Base-by-base conservation (phyloP, 2,329 filamentous ascomycete species). In the Pyrenophora graminea region DNA sequence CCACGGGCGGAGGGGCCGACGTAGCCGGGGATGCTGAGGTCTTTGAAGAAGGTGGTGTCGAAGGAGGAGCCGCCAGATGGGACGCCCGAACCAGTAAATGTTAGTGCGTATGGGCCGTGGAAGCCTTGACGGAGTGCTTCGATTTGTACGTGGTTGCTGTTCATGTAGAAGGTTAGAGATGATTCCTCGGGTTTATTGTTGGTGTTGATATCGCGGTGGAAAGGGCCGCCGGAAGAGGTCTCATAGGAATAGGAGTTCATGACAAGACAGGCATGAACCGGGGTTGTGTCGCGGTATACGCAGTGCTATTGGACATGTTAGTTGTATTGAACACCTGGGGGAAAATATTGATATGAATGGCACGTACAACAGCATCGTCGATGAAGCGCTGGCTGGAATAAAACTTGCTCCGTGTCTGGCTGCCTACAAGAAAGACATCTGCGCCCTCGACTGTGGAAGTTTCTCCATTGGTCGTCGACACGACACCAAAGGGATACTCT, bases 311-410 rank as follows among this genome's bases (percentile, higher is more conserved):
- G 23, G 7, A 25, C 13, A 4, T 1, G 4, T 41, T 18, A 44
- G 42, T 19, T 17, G 31, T 23, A 7, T 4, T 6, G 30, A 18
- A 21, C 8, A 19, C 3, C 6, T 12, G 4, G n/a, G 12, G 12
- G 34, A 19, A 13, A 37, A 2, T 4, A 9, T 25, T n/a, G 18
- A 23, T 21, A 13, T 3, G 10, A 12, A 6, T 13, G 25, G 3
- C 23, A 51, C 60, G 13, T 39, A 64, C 62, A 37, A 43, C 48
- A 15, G 44, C 48, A 60, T 87, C 85, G 66, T 89, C 86, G 64
- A 89, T 88, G 71, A 87, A 88, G n/a, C 85, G 79, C 55, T 86
- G 77, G 51, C 82, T 85, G 2, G 83, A 86, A 74, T 86, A 89
- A 76, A 88, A 89, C 69, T 89, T 89, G 71, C 82, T 85, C 33